These are phyloP conservation scores for Gamsiella multidivaricata DNA, from an alignment of 192 early-diverging fungal species.

Conservation along the genomic window DNA sequence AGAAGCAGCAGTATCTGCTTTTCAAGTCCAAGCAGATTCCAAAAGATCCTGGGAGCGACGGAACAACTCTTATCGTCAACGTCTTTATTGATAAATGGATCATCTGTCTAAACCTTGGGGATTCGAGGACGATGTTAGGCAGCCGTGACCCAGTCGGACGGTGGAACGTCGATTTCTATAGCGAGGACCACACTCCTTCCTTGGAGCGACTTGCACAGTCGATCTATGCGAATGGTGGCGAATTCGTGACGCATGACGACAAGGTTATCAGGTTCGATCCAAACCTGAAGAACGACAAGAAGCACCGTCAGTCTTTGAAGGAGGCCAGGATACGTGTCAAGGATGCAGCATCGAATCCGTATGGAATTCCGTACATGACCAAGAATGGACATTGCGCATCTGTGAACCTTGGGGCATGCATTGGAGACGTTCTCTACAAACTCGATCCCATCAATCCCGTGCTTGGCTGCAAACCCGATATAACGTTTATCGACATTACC, in stretches of 20 bases:
- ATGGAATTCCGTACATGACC: constrained; percentile 49
- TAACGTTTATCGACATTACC: constrained; percentile 61
- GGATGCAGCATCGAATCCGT: constrained; percentile 48
- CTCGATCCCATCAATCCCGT: constrained; percentile 61
- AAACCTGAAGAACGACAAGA: constrained; percentile 58
- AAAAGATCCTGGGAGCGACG: constrained; percentile 60
- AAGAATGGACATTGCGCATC: constrained; percentile 58
- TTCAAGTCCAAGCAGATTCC: constrained; percentile 22
- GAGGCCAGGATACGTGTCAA: constrained; percentile 67
- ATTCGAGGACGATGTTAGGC: constrained; percentile 64
- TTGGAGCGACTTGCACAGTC: constrained; percentile 65
- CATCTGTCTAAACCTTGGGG: constrained; percentile 67
- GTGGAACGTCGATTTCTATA: constrained; percentile 63
- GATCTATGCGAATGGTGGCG: constrained; percentile 68
- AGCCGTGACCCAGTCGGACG: constrained; percentile 51
- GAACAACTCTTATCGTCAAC: constrained; percentile 66
- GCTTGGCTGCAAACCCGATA: constrained; percentile 65
- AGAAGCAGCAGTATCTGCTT: constrained; percentile 57
- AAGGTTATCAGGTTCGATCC: constrained; percentile 67
- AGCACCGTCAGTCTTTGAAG: constrained; percentile 61
- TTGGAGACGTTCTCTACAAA: constrained; percentile 69
- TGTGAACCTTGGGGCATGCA: constrained; percentile 66
- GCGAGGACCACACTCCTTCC: constrained; percentile 69
- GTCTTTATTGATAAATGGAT: constrained; percentile 68
- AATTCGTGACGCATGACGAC: constrained; percentile 68